Base-by-base conservation (phyloP, 441 rosid species). In the Euphorbia corollata region DNA sequence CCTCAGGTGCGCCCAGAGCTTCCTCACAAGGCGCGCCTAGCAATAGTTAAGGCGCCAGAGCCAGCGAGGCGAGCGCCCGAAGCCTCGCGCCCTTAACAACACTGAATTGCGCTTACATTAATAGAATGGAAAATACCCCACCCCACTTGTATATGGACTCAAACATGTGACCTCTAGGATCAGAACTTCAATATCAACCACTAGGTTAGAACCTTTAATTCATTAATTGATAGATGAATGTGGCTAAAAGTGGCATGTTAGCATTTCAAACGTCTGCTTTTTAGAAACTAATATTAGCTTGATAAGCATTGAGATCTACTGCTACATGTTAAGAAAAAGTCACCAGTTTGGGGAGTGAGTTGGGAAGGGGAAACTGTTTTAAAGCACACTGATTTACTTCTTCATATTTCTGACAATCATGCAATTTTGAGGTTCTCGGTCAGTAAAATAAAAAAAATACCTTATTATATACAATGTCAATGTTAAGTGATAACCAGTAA, bases 291-390 rank as follows among this genome's bases (percentile, higher is more conserved):
- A 18, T 22, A 13, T 54, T 22, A 65, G 7, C 1, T 34, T 2
- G 19, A 43, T 22, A 27, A 41, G 2, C 59, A 24, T 18, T 30
- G 30, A 58, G 43, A 56, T 50, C 58, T 18, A 30, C 4, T 68
- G 53, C 30, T 16, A 11, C 6, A 48, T 45, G 30, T 30, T 10
- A 12, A 16, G 1, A 61, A 59, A 59, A 32, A n/a, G 45, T 32
- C 12, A 48, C 15, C 48, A 59, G 59, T 59, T 58, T 12, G 51
- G 58, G 50, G 11, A 48, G 62, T 27, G 30, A 57, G 45, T 12
- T 54, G 45, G 69, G 51, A 55, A 39, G 15, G 34, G 38, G 53
- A 56, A 66, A 66, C 51, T 20, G 43, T 19, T 45, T 41, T 66
- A 23, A 66, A 23, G 20, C 51, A 19, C 41, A 50, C 2, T 6